Evolutionary conservation across 495 filamentous ascomycete genomes (phyloP), one percentile per base, ranked within the genome.

Genomic region (Lepidopterella palustris): DNA sequence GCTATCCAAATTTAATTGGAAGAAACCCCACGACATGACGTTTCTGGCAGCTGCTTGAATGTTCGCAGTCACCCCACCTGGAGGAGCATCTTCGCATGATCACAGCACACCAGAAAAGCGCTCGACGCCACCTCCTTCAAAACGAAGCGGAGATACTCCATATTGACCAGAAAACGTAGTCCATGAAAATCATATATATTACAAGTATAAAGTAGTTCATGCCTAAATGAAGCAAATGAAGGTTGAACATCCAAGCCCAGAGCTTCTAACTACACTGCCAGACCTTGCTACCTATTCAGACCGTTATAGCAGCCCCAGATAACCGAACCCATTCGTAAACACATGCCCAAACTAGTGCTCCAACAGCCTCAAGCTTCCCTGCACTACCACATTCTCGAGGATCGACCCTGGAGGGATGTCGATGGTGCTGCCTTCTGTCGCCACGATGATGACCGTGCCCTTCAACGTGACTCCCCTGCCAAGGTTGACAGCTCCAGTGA

Each of bases 381-480:
- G 95, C 61, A 99, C 95, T 31, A 99, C 93, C 24, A 97, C 95
- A 77, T 99, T 99, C 82, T 99, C 93, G 58, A 99, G 80, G 64
- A 97, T 87, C 18, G 90, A 96, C 71, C 93, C 93, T 5, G 92
- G 90, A 39, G 93, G 93, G 69, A 99, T 86, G 74, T 99, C 93
- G 67, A 99, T 99, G 60, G 95, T 97, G 79, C 87, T 89, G 59
- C 91, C 90, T 78, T 99, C 93, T 42, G 92, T 96, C 11, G 93
- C 93, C 35, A 99, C 93, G 69, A 99, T 99, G 71, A 99, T 99
- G 70, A 99, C 93, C n/a, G 95, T 98, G 63, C 93, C 93, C 84
- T 97, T 99, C 57, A 97, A 78, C 32, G 88, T 91, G 45, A 99
- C 93, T 51, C 91, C 91, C 51, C 95, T 86, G 61, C 93, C 93